Percentiles rank a stretch among this genome's conserved stretches.
phyloP scores from a whole-genome alignment of 2,329 filamentous ascomycete genomes.

The Ceratocystis cubensis region DNA sequence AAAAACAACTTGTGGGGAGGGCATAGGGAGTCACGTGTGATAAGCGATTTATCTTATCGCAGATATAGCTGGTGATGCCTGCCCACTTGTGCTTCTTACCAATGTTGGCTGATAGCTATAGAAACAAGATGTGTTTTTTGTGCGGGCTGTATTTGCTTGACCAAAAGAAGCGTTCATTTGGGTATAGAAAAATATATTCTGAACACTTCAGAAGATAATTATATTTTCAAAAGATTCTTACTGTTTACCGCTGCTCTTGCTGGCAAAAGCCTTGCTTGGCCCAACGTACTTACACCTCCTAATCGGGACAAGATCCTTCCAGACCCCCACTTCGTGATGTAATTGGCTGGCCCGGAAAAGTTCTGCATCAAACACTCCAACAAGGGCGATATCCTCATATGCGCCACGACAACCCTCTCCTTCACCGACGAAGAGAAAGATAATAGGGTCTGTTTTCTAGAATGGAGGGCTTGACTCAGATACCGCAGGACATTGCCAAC shows the following conservation, averaged over 20 bases:
- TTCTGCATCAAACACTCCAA: conserved; percentile 14
- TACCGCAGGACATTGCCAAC: conserved; percentile 17
- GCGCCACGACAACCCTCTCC: neutral
- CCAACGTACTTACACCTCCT: conserved; percentile 17
- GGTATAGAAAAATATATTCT: neutral
- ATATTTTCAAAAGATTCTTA: neutral
- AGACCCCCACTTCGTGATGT: conserved; percentile 19
- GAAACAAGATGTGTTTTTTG: neutral
- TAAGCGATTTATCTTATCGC: neutral
- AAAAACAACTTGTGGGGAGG: conserved; percentile 18
- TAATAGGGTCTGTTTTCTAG: neutral
- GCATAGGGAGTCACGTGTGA: conserved; percentile 19
- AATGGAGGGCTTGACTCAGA: conserved; percentile 12
- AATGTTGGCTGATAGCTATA: neutral
- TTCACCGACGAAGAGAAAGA: neutral
- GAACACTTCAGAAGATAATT: neutral
- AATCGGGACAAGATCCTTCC: conserved; percentile 11
- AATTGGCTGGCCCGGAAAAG: conserved; percentile 19
- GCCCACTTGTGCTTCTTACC: neutral
- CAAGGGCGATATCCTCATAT: neutral
- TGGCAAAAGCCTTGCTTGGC: neutral
- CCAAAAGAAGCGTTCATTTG: neutral
- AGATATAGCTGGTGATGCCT: neutral
- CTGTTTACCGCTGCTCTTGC: neutral
- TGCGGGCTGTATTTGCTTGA: neutral